These are phyloP conservation scores for Zygnema circumcarinatum DNA, from an alignment of 139 green algal species.

Conservation along the genomic window DNA sequence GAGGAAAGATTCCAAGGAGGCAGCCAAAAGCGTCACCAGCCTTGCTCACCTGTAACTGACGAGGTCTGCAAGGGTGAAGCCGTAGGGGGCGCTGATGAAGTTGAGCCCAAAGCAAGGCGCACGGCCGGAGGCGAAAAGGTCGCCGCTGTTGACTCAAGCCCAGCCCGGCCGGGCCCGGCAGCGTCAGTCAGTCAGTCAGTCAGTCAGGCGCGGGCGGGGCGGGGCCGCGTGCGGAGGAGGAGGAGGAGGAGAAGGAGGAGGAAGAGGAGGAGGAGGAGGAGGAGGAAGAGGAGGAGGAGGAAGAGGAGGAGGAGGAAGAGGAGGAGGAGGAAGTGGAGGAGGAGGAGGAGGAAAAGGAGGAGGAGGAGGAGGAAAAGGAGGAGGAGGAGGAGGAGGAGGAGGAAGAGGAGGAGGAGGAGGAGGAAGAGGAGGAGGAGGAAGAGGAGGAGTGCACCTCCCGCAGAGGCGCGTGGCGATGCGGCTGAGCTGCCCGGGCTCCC, in stretches of 20 bases:
- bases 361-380: background rate
- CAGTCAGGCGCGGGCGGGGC: background rate
- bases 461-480: constrained; percentile 57
- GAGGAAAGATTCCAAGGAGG: too few relatives aligned
- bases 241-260: background rate
- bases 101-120: constrained; percentile 84
- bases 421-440: background rate
- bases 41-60: constrained; percentile 88
- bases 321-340: too few relatives aligned
- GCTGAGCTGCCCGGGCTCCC: constrained; percentile 48
- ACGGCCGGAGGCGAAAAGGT: constrained; percentile 65
- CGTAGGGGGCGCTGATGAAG: constrained; percentile 94
- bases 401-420: background rate
- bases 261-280: background rate
- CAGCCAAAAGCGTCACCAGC: too few relatives aligned
- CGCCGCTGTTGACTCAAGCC: constrained; percentile 17
- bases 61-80: constrained; percentile 93
- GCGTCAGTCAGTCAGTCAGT: background rate
- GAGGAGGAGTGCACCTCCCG: constrained; percentile 30
- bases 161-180: background rate
- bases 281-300: background rate
- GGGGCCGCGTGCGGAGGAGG: background rate
- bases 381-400: background rate
- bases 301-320: background rate
- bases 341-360: background rate